phyloP scores from a whole-genome alignment of 129 eudicot genomes.

The Ambrosia trifida region DNA sequence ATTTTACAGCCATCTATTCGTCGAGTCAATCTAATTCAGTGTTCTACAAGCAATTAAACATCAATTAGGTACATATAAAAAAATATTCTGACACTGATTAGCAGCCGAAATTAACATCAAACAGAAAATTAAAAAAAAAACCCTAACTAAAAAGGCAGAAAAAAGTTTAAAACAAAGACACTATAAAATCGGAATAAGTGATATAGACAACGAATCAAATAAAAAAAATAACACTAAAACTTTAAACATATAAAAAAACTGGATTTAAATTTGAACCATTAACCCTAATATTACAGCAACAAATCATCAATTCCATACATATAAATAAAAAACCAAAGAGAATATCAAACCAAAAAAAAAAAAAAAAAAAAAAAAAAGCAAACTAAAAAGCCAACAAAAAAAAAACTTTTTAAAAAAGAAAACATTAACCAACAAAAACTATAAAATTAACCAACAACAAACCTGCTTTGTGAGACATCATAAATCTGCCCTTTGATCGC shows the following conservation, averaged over 20 bases:
- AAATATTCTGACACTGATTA: neutral
- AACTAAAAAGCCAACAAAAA: no score
- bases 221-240: neutral
- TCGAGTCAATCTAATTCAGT: slow-evolving; percentile 3
- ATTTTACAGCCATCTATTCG: neutral
- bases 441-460: neutral
- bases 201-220: neutral
- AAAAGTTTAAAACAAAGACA: no score
- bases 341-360: no score
- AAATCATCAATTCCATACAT: neutral
- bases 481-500: slow-evolving; percentile 10
- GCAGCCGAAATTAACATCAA: neutral
- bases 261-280: neutral
- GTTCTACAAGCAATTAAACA: slow-evolving; percentile 6
- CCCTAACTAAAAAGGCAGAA: neutral
- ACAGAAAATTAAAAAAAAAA: neutral
- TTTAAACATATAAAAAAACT: neutral
- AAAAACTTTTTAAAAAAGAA: no score
- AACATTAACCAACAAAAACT: no score
- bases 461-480: slow-evolving; percentile 53
- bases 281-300: neutral
- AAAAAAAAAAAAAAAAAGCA: no score
- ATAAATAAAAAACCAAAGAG: neutral
- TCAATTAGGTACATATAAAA: neutral
- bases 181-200: neutral